phyloP scores from a whole-genome alignment of 352 stramenopile species.

The Globisporangium nunn region DNA sequence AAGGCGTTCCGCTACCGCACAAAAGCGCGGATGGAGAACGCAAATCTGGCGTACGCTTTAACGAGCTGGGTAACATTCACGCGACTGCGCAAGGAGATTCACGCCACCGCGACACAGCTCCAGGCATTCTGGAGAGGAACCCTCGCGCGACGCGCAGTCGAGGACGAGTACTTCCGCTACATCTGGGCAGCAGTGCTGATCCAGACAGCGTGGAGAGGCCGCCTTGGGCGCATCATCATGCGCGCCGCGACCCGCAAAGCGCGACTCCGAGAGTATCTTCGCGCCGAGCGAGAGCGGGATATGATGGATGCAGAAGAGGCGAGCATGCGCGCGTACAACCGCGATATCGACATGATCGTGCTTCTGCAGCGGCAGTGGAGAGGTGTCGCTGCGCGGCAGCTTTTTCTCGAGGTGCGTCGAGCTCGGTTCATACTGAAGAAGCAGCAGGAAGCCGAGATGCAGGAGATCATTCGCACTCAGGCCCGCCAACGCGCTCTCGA shows the following conservation, averaged over 20 bases:
- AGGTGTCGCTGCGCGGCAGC: constrained; percentile 50
- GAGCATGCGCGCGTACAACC: constrained; percentile 33
- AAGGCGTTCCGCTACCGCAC: constrained; percentile 35
- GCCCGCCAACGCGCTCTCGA: constrained; percentile 44
- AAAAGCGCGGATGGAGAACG: constrained; percentile 40
- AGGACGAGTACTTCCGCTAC: constrained; percentile 53
- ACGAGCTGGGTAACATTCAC: constrained; percentile 42
- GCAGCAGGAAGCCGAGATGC: constrained; percentile 57
- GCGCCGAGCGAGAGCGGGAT: constrained; percentile 57
- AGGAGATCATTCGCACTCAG: constrained; percentile 54
- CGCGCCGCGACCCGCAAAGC: constrained; percentile 42
- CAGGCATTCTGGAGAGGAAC: constrained; percentile 68
- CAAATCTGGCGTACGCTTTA: constrained; percentile 39
- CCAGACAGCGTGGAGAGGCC: constrained; percentile 59
- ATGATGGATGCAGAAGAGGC: constrained; percentile 41
- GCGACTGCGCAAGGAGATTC: constrained; percentile 20
- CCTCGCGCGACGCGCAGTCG: constrained; percentile 25
- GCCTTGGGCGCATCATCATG: constrained; percentile 45
- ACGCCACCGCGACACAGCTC: constrained; percentile 27
- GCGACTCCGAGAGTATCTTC: constrained; percentile 60
- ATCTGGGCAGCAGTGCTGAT: constrained; percentile 67
- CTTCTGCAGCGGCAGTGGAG: constrained; percentile 67
- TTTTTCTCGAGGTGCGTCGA: constrained; percentile 55
- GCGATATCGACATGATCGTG: constrained; percentile 47
- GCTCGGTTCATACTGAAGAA: constrained; percentile 51